Conservation (phyloP, 164 flowering plant species). For the Vitis labrusca region DNA sequence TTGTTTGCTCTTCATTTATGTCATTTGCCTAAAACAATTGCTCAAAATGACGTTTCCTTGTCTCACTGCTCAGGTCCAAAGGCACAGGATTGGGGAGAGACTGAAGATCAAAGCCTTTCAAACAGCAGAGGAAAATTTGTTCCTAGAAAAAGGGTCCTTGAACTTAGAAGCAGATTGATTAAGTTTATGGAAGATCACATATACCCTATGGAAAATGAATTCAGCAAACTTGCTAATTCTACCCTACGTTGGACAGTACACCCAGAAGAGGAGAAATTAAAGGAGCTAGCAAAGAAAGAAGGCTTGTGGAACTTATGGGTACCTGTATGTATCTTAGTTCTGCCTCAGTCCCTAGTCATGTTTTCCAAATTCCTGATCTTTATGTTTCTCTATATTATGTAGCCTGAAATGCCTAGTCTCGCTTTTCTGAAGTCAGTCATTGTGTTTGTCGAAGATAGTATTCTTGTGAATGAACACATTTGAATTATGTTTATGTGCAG, state of each 20-base stretch:
- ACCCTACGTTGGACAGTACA: conserved; percentile 82
- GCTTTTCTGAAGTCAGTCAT: too few species aligned
- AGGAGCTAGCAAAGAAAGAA: conserved; percentile 83
- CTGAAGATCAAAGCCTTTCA: conserved; percentile 20
- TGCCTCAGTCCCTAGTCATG: not conserved
- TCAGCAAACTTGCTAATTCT: conserved; percentile 73
- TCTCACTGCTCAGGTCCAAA: too few species aligned
- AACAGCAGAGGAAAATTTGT: conserved; percentile 59
- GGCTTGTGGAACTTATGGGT: conserved; percentile 93
- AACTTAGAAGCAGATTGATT: conserved; percentile 61
- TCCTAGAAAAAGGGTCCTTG: conserved; percentile 52
- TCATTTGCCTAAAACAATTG: conserved; percentile 5
- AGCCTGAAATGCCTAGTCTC: not conserved
- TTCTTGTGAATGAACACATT: not conserved
- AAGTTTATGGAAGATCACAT: conserved; percentile 86
- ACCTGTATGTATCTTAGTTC: conserved; percentile 60
- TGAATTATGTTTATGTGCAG: conserved; percentile 39
- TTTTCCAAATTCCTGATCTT: not conserved
- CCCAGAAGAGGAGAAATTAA: conserved; percentile 88
- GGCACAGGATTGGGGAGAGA: conserved; percentile 21
- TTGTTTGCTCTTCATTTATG: not conserved
- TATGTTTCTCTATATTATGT: not conserved
- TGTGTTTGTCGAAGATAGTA: not conserved
- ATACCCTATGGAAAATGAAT: conserved; percentile 85
- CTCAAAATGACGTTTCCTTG: conserved; percentile 16